phyloP scores from a whole-genome alignment of 495 filamentous ascomycete genomes.

The Cercophora scortea region DNA sequence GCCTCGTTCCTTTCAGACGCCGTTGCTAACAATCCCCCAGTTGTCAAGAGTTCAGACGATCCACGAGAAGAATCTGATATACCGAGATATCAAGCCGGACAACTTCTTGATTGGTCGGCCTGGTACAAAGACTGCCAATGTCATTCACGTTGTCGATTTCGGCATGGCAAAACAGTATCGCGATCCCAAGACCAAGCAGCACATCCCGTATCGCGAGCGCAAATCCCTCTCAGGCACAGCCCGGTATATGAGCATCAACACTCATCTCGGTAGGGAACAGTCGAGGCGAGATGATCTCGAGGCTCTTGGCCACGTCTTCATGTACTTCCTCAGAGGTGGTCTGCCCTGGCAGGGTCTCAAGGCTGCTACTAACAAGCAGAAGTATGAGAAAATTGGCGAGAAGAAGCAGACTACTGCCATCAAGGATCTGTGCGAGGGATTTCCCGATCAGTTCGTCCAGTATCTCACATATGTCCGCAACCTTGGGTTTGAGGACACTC shows the following conservation, averaged over 20 bases:
- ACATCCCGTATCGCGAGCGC: conserved; percentile 96
- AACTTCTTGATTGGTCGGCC: conserved; percentile 99
- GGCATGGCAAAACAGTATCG: conserved; percentile 99
- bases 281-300: conserved; percentile 95
- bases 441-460: conserved; percentile 96
- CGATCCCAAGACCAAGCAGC: conserved; percentile 98
- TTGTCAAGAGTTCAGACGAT: conserved; percentile 98
- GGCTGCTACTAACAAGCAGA: conserved; percentile 99
- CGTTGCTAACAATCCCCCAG: conserved; percentile 23
- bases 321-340: conserved; percentile 97
- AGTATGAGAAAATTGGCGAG: conserved; percentile 99
- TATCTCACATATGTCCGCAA: conserved; percentile 97
- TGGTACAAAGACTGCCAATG: conserved; percentile 84
- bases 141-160: conserved; percentile 98
- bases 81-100: conserved; percentile 98
- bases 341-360: conserved; percentile 98
- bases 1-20: neutral
- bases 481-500: conserved; percentile 96
- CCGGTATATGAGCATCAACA: conserved; percentile 99
- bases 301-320: conserved; percentile 94
- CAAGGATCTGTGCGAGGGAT: conserved; percentile 94
- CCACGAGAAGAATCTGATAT: conserved; percentile 99
- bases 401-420: conserved; percentile 98
- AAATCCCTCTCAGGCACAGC: conserved; percentile 97
- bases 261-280: conserved; percentile 92